phyloP scores from a whole-genome alignment of 2,329 filamentous ascomycete species.

The Curvularia sp. region DNA sequence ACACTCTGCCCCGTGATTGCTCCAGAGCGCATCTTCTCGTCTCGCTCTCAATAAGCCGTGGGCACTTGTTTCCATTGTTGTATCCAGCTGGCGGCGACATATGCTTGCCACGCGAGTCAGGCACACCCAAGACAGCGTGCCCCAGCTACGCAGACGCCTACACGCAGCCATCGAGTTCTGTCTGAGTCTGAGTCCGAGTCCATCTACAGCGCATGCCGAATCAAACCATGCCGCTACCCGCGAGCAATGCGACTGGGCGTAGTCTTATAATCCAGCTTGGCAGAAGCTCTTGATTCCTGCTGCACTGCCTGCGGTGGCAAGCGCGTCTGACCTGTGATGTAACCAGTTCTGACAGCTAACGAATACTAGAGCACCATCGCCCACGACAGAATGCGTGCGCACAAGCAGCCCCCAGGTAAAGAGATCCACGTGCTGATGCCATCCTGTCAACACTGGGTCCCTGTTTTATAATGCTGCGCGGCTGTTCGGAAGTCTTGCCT shows the following conservation, averaged over 20 bases:
- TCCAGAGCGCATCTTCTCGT: background rate
- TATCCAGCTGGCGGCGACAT: background rate
- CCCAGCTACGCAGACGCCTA: background rate
- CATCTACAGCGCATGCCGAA: background rate
- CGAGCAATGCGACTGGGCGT: background rate
- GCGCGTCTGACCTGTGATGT: slow-evolving; percentile 10
- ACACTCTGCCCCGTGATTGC: background rate
- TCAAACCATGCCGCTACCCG: background rate
- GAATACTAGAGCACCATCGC: slow-evolving; percentile 2
- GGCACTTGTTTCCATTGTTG: background rate
- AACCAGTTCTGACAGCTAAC: slow-evolving; percentile 4
- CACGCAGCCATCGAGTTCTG: background rate
- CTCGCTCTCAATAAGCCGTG: background rate
- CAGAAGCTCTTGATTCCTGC: slow-evolving; percentile 1
- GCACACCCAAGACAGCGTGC: background rate
- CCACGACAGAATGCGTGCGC: slow-evolving; percentile 1
- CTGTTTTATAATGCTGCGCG: slow-evolving; percentile 12
- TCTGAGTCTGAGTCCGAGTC: too few relatives aligned
- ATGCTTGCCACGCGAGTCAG: slow-evolving; percentile 1
- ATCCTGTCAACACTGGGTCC: background rate
- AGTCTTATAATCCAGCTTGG: background rate
- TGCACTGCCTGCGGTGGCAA: background rate
- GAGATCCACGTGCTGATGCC: slow-evolving; percentile 5
- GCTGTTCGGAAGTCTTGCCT: slow-evolving; percentile 6
- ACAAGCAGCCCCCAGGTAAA: background rate